Evolutionary conservation across 208 protist species (phyloP), one percentile per base, ranked within the genome.

Genomic region (Phytomonas sp.): DNA sequence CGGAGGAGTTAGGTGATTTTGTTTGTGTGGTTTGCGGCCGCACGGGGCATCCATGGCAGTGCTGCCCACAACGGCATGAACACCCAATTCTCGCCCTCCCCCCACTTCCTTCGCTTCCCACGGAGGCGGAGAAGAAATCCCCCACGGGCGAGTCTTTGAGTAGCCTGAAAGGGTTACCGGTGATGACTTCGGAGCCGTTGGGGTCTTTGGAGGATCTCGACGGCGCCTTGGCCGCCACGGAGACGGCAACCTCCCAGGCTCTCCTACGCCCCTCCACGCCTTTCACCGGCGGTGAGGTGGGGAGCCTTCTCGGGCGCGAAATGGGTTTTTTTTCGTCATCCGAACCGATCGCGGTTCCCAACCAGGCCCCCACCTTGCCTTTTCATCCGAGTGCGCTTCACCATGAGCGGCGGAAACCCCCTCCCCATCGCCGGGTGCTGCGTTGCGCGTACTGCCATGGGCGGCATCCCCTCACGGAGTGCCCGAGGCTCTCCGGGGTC

Each of bases 401-500:
- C 26, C 67, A 60, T 40, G 79, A 95, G 71, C 30, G 70, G 0
- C 20, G 72, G 60, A 83, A 88, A 40, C 89, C 89, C 11, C 63
- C 73, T 5, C 70, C 92, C 71, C 87, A 92, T 61, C 84, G 81
- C 32, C 81, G 79, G 31, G 70, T 68, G 5, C 15, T 92, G 51
- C 86, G 87, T 6, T 95, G 89, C 70, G 89, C 85, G 9, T 95
- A 95, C 76, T 95, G 89, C 70, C 75, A 80, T 66, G 85, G 89
- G 3, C 72, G 71, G 8, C 89, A 95, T 72, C 87, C 92, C 73
- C 79, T 95, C 60, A 83, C 89, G 9, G 68, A 72, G 65, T 95
- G 89, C 67, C 85, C 89, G 5, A 78, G 76, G 61, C 68, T 84
- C 29, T 59, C 75, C 36, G 64, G 73, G 31, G 64, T 68, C 30